phyloP scores from a whole-genome alignment of 208 protist genomes.

The Trypanosoma scelopori region DNA sequence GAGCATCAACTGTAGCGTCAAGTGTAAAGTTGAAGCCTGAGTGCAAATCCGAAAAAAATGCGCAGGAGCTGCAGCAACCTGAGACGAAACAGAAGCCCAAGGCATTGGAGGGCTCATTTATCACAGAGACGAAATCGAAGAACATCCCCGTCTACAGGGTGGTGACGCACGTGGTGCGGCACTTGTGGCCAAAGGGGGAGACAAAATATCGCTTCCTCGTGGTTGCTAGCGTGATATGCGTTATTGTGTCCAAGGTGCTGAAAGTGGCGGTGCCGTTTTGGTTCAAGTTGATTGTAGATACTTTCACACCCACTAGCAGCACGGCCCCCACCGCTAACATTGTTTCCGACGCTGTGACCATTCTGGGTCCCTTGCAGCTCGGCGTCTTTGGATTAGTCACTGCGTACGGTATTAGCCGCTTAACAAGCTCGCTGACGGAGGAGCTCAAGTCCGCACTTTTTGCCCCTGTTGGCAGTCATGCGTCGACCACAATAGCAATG shows the following conservation, averaged over 20 bases:
- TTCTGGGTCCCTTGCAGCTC: constrained; percentile 58
- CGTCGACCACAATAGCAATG: constrained; percentile 82
- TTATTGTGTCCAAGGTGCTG: constrained; percentile 77
- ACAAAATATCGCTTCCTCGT: constrained; percentile 69
- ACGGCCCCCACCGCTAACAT: not conserved
- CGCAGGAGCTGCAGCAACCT: not conserved
- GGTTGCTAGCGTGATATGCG: constrained; percentile 68
- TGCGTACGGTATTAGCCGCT: constrained; percentile 83
- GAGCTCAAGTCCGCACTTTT: constrained; percentile 92
- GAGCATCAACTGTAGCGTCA: not conserved
- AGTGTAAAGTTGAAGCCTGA: not conserved
- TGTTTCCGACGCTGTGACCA: constrained; percentile 29
- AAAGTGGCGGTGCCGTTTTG: constrained; percentile 90
- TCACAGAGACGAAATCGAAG: constrained; percentile 1
- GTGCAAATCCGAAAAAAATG: not conserved
- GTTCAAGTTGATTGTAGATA: constrained; percentile 89
- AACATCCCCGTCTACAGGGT: constrained; percentile 73
- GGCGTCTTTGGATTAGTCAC: constrained; percentile 82
- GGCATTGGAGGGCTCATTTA: constrained; percentile 2
- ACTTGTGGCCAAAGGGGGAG: constrained; percentile 83
- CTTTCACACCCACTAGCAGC: constrained; percentile 45
- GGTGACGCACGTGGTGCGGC: constrained; percentile 64
- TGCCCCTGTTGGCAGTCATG: constrained; percentile 83
- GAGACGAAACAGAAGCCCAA: not conserved
- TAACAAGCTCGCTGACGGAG: constrained; percentile 73